These are phyloP conservation scores for Tephrocybe sp. DNA, from an alignment of 768 basidiomycete genomes.

Conservation along the genomic window DNA sequence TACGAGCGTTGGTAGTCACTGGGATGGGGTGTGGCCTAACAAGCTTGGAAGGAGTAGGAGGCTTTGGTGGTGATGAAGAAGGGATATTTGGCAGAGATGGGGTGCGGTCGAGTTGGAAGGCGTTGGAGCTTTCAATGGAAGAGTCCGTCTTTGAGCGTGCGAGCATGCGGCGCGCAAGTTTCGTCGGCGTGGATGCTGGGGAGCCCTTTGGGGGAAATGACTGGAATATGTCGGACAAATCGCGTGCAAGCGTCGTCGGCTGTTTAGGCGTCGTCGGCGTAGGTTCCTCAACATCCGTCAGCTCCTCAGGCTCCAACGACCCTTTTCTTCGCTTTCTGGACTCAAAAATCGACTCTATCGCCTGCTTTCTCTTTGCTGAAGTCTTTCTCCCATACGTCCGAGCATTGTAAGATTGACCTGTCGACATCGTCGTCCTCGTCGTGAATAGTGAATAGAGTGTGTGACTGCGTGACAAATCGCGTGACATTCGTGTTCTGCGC, in stretches of 20 bases:
- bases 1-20: constrained; percentile 45
- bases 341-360: not conserved
- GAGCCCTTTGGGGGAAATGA: constrained; percentile 27
- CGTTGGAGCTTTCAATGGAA: constrained; percentile 35
- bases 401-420: constrained; percentile 21
- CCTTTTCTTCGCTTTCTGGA: constrained; percentile 27
- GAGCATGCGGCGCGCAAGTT: constrained; percentile 71
- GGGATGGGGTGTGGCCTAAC: constrained; percentile 27
- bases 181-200: constrained; percentile 34
- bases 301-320: constrained; percentile 14
- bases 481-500: constrained; percentile 36
- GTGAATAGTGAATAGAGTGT: not conserved
- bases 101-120: constrained; percentile 28
- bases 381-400: constrained; percentile 38
- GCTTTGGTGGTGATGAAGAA: constrained; percentile 25
- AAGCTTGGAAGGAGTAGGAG: constrained; percentile 22
- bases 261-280: constrained; percentile 19
- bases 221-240: constrained; percentile 48
- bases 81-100: constrained; percentile 37
- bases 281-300: constrained; percentile 8
- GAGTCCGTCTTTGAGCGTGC: constrained; percentile 66
- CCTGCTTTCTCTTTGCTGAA: constrained; percentile 24
- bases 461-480: constrained; percentile 23
- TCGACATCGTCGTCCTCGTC: constrained; percentile 8
- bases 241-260: constrained; percentile 30